Base-by-base conservation (phyloP, 2,329 filamentous ascomycete species). In the Rhexocercosporidium sp. region DNA sequence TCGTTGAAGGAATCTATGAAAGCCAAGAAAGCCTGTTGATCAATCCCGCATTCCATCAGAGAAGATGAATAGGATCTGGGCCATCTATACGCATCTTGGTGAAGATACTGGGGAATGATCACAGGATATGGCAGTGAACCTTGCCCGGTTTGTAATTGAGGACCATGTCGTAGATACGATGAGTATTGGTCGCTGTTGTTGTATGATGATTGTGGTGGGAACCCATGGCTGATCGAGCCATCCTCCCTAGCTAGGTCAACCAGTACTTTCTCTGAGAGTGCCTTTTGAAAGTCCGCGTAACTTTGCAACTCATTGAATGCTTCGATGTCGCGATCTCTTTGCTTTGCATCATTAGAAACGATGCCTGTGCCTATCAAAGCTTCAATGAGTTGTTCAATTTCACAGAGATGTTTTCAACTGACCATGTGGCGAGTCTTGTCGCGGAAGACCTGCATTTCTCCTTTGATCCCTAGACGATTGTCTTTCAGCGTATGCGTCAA, bases 61-160 rank as follows among this genome's bases (percentile, higher is more conserved):
- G 81, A 72, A 0, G 84, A 83, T 0, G 84, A 78, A 69, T 87
- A 87, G 1, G 83, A 83, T 14, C 81, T 79, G 3, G 85, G 76
- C 71, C 86, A 86, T 0, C 83, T 84, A 34, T 83, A 78, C 0
- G 74, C 81, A 20, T 78, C 76, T 39, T 81, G 77, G 0, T 84
- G 83, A 4, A 83, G 79, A 2, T 84, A 75, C 65, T 87, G 85
- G 0, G 84, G 82, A 3, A 87, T 75, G 16, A 86, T 79, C n/a
- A 87, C 80, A 0, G 84, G 84, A 53, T 78, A 76, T 27, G 77
- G 74, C 2, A 83, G 72, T 7, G n/a, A 9, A 25, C 18, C 47
- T 22, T 31, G 47, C 18, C 18, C 47, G n/a, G 12, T 3, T 6
- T 67, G 22, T 9, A 44, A 41, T 41, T 6, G 12, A 29, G 25